phyloP scores from a whole-genome alignment of 83 land plant species.

The Diphasiastrum complanatum region DNA sequence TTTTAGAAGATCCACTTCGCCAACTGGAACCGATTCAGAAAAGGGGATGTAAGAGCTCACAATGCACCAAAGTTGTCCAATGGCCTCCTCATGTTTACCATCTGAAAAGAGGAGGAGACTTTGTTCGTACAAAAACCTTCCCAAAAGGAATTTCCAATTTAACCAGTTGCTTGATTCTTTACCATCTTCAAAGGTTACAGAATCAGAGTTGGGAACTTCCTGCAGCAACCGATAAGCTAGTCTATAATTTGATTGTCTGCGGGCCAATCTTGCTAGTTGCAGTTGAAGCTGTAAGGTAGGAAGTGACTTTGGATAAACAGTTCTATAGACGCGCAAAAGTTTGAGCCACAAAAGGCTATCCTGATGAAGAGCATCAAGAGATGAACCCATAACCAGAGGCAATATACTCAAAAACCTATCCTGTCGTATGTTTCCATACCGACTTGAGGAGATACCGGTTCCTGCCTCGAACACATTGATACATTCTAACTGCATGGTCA shows the following conservation, averaged over 20 bases:
- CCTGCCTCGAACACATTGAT: slow-evolving; percentile 60
- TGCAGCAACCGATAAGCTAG: slow-evolving; percentile 51
- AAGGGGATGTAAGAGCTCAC: slow-evolving; percentile 34
- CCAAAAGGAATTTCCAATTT: slow-evolving; percentile 15
- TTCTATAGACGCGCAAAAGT: slow-evolving; percentile 62
- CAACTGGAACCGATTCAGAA: background rate
- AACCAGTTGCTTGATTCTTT: slow-evolving; percentile 11
- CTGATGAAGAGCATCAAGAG: slow-evolving; percentile 48
- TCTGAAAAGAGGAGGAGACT: slow-evolving; percentile 61
- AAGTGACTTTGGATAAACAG: slow-evolving; percentile 42
- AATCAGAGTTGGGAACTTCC: slow-evolving; percentile 9
- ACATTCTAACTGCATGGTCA: slow-evolving; percentile 75
- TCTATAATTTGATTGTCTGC: slow-evolving; percentile 67
- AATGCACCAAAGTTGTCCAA: slow-evolving; percentile 62
- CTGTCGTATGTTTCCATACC: no score
- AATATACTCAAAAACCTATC: slow-evolving; percentile 29
- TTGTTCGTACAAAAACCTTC: slow-evolving; percentile 53
- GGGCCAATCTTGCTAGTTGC: slow-evolving; percentile 56
- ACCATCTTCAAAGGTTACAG: background rate
- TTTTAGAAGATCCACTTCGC: slow-evolving; percentile 29
- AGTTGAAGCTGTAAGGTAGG: slow-evolving; percentile 50
- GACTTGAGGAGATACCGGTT: slow-evolving; percentile 6
- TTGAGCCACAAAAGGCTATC: slow-evolving; percentile 76
- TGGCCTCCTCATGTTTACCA: slow-evolving; percentile 56
- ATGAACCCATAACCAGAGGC: slow-evolving; percentile 31